Percentiles rank a stretch among this genome's conserved stretches.
Conservation (phyloP, 2,329 filamentous ascomycete genomes). For the Podosphaera fusca region DNA sequence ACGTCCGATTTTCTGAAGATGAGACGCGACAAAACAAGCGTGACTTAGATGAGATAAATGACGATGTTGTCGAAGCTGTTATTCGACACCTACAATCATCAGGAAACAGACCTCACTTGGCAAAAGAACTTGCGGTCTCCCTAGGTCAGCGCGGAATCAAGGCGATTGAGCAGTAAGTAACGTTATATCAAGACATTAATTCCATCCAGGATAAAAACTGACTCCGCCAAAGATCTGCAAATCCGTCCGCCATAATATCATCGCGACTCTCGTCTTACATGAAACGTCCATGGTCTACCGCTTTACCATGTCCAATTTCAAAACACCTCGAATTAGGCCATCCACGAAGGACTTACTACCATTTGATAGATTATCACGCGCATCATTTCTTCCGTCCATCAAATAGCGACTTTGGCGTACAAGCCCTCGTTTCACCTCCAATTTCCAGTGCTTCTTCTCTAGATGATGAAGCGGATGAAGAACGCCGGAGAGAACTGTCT, state of each 20-base stretch:
- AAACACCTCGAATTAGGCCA: constrained; percentile 87
- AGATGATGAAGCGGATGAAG: constrained; percentile 50
- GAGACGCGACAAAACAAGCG: constrained; percentile 18
- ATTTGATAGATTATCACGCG: constrained; percentile 68
- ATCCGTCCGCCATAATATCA: constrained; percentile 84
- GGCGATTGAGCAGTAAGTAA: constrained; percentile 73
- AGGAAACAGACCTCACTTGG: constrained; percentile 75
- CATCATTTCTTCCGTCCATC: constrained; percentile 54
- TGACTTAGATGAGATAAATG: constrained; percentile 66
- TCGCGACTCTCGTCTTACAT: constrained; percentile 76
- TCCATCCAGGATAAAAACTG: neutral
- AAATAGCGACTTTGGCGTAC: constrained; percentile 24
- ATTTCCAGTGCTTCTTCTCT: constrained; percentile 46
- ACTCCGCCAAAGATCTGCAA: constrained; percentile 49
- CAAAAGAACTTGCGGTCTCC: constrained; percentile 74
- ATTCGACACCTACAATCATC: constrained; percentile 75
- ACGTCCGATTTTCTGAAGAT: constrained; percentile 12
- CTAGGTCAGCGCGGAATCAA: constrained; percentile 46
- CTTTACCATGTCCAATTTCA: constrained; percentile 63
- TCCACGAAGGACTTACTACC: constrained; percentile 89
- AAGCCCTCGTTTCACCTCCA: constrained; percentile 59
- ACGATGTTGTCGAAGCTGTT: constrained; percentile 83
- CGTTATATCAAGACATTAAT: neutral
- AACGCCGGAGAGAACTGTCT: constrained; percentile 46
- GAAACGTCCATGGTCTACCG: constrained; percentile 61